Conservation (phyloP, 306 rosid genomes). For the Prinsepia uniflora region DNA sequence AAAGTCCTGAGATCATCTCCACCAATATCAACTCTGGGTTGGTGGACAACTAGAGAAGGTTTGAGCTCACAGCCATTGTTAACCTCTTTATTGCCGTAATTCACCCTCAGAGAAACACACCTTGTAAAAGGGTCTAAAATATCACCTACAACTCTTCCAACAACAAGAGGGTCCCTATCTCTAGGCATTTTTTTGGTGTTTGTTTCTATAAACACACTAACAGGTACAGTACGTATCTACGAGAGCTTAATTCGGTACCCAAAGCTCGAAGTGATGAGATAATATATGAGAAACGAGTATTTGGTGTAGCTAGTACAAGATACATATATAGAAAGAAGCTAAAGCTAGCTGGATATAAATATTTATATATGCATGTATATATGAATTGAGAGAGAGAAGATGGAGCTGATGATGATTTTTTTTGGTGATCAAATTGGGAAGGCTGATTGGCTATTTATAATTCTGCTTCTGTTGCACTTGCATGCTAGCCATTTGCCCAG, state of each 20-base stretch:
- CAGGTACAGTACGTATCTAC: too few species aligned
- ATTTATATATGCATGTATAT: too few species aligned
- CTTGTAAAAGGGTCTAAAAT: slow-evolving; percentile 45
- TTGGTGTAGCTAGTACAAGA: too few species aligned
- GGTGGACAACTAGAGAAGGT: slow-evolving; percentile 47
- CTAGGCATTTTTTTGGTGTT: slow-evolving; percentile 30
- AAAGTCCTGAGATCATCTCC: slow-evolving; percentile 56
- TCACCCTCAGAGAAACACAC: slow-evolving; percentile 36
- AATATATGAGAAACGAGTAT: too few species aligned
- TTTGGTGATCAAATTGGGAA: slow-evolving; percentile 1
- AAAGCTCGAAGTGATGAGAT: too few species aligned
- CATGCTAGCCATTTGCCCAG: slow-evolving; percentile 1
- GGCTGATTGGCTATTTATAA: slow-evolving; percentile 19
- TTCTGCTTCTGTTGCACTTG: background rate
- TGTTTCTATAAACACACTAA: too few species aligned
- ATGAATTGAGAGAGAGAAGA: background rate
- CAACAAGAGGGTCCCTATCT: slow-evolving; percentile 46
- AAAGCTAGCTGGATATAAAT: too few species aligned
- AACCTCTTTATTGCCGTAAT: slow-evolving; percentile 33
- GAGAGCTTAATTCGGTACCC: too few species aligned
- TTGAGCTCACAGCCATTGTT: slow-evolving; percentile 57
- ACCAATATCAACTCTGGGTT: slow-evolving; percentile 47
- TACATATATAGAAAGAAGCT: too few species aligned
- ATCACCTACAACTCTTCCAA: slow-evolving; percentile 55
- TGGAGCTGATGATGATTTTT: background rate